A percentile compares a stretch with the other conserved stretches of the same genome.
phyloP scores from a whole-genome alignment of 1,139 yeast genomes.

The Komagataea norvegica region DNA sequence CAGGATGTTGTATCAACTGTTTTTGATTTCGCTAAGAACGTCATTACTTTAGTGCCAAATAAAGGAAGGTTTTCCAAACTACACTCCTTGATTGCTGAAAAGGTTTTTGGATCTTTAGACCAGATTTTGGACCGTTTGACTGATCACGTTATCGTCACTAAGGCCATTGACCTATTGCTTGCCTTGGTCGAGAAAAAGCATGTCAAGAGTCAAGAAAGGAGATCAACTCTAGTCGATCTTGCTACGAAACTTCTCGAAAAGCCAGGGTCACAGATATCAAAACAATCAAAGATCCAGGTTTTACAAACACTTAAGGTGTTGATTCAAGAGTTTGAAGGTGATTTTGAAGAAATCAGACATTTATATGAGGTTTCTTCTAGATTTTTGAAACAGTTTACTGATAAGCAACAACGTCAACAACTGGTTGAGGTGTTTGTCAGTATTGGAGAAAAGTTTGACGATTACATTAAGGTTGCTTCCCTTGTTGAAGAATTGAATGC shows the following conservation, averaged over 20 bases:
- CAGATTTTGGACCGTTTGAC: slow-evolving; percentile 38
- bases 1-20: slow-evolving; percentile 58
- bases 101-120: slow-evolving; percentile 49
- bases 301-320: slow-evolving; percentile 54
- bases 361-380: slow-evolving; percentile 55
- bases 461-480: slow-evolving; percentile 41
- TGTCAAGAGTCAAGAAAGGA: slow-evolving; percentile 54
- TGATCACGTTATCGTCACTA: slow-evolving; percentile 47
- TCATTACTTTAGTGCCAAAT: slow-evolving; percentile 37
- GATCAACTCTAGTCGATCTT: slow-evolving; percentile 51
- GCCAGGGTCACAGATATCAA: slow-evolving; percentile 50
- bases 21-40: slow-evolving; percentile 51
- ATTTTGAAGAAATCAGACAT: slow-evolving; percentile 47
- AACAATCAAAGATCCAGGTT: slow-evolving; percentile 53
- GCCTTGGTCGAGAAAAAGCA: slow-evolving; percentile 56
- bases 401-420: slow-evolving; percentile 54
- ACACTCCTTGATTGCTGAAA: slow-evolving; percentile 52
- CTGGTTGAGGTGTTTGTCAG: slow-evolving; percentile 56
- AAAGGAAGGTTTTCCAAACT: slow-evolving; percentile 45
- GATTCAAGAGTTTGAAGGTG: slow-evolving; percentile 48
- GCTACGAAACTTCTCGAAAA: slow-evolving; percentile 60
- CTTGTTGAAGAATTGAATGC: slow-evolving; percentile 66
- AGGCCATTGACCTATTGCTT: slow-evolving; percentile 49
- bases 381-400: slow-evolving; percentile 54
- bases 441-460: slow-evolving; percentile 51